Percentiles rank a stretch among this genome's conserved stretches.
These are phyloP conservation scores for Stephania yunnanensis DNA, from an alignment of 164 flowering plant species.

Conservation along the genomic window DNA sequence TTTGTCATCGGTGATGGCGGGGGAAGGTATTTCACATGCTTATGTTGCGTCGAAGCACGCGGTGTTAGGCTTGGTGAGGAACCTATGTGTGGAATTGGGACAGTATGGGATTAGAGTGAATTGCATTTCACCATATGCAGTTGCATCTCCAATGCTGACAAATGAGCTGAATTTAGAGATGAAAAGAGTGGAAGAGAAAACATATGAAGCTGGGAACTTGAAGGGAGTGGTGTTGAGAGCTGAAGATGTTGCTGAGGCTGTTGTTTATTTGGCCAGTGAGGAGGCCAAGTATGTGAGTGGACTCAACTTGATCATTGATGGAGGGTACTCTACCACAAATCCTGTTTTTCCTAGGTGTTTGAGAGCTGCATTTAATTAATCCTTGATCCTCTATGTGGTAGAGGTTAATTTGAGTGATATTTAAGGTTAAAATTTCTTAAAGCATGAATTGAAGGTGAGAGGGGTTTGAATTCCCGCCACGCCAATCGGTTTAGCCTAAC, in stretches of 20 bases:
- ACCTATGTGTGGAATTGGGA: slow-evolving; percentile 39
- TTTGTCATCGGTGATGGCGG: slow-evolving; percentile 12
- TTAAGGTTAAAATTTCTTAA: too few species aligned
- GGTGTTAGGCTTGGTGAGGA: slow-evolving; percentile 30
- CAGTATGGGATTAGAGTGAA: slow-evolving; percentile 46
- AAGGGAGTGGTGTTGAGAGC: slow-evolving; percentile 10
- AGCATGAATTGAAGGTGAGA: too few species aligned
- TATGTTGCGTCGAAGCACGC: slow-evolving; percentile 33
- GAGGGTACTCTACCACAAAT: slow-evolving; percentile 18
- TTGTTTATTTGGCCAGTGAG: slow-evolving; percentile 21
- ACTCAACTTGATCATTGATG: slow-evolving; percentile 21
- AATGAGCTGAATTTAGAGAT: not conserved
- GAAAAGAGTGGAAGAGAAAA: slow-evolving; percentile 4
- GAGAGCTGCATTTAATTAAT: too few species aligned
- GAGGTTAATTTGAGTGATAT: too few species aligned
- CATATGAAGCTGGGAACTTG: slow-evolving; percentile 10
- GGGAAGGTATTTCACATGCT: slow-evolving; percentile 15
- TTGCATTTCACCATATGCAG: slow-evolving; percentile 35
- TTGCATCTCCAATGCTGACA: slow-evolving; percentile 14
- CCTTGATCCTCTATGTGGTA: too few species aligned
- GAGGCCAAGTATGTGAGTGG: slow-evolving; percentile 25
- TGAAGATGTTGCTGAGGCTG: slow-evolving; percentile 17
- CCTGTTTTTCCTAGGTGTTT: slow-evolving; percentile 1
- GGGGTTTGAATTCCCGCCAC: too few species aligned
- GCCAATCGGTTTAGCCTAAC: too few species aligned